phyloP scores from a whole-genome alignment of 352 stramenopile species.

The Pythium utonaiense region DNA sequence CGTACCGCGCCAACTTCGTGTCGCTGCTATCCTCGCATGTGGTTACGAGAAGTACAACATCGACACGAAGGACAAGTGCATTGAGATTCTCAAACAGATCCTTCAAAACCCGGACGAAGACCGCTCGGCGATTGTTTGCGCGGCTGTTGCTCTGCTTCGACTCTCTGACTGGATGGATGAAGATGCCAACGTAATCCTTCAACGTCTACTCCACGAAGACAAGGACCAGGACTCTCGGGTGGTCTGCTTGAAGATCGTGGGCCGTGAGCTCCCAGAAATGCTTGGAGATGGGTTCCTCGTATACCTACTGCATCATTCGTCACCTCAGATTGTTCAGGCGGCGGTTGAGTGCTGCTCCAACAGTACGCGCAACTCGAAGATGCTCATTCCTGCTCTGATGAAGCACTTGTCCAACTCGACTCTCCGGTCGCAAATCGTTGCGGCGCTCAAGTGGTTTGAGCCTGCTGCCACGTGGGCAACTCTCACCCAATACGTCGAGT shows the following conservation, averaged over 20 bases:
- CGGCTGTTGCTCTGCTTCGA: slow-evolving; percentile 66
- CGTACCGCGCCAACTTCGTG: slow-evolving; percentile 54
- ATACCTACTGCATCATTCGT: slow-evolving; percentile 77
- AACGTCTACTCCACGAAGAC: slow-evolving; percentile 78
- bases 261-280: slow-evolving; percentile 76
- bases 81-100: slow-evolving; percentile 58
- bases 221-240: slow-evolving; percentile 65
- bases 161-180: slow-evolving; percentile 87
- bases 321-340: slow-evolving; percentile 67
- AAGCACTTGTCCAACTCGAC: slow-evolving; percentile 72
- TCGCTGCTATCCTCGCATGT: slow-evolving; percentile 72
- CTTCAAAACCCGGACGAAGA: slow-evolving; percentile 55
- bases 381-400: slow-evolving; percentile 79
- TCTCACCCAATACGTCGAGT: slow-evolving; percentile 66
- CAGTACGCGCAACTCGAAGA: slow-evolving; percentile 69
- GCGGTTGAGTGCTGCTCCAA: slow-evolving; percentile 80
- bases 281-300: slow-evolving; percentile 81
- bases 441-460: slow-evolving; percentile 69
- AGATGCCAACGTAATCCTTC: slow-evolving; percentile 74
- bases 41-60: slow-evolving; percentile 71
- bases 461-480: slow-evolving; percentile 56
- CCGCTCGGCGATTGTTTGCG: slow-evolving; percentile 64
- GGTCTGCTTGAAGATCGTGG: slow-evolving; percentile 77
- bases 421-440: slow-evolving; percentile 62
- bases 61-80: slow-evolving; percentile 52